phyloP scores from a whole-genome alignment of 106 monocot genomes.

The Allium sativum region DNA sequence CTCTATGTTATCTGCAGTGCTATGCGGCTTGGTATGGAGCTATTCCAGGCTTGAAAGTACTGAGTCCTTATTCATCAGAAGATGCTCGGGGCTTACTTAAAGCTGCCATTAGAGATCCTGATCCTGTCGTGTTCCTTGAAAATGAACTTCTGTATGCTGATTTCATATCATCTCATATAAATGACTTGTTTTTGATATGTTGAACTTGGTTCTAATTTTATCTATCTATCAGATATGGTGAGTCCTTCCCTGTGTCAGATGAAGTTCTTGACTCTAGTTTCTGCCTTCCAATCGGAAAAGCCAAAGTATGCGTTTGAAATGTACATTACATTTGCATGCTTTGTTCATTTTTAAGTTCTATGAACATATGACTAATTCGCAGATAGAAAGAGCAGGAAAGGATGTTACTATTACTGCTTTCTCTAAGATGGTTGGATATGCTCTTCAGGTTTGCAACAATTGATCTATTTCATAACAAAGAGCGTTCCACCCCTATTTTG shows the following conservation, averaged over 20 bases:
- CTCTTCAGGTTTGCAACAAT: slow-evolving; percentile 57
- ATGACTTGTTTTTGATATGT: background rate
- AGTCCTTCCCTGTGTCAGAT: slow-evolving; percentile 86
- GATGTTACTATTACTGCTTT: slow-evolving; percentile 82
- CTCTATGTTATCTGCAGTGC: slow-evolving; percentile 44
- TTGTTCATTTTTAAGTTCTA: slow-evolving; percentile 2
- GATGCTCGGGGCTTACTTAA: slow-evolving; percentile 94
- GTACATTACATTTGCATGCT: background rate
- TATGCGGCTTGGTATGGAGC: slow-evolving; percentile 91
- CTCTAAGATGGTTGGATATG: slow-evolving; percentile 96
- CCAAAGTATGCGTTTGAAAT: slow-evolving; percentile 42
- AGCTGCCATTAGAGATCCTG: slow-evolving; percentile 93
- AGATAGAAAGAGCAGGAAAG: slow-evolving; percentile 91
- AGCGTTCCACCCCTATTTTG: too few relatives aligned
- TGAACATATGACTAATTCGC: slow-evolving; percentile 1
- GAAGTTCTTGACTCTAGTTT: slow-evolving; percentile 96
- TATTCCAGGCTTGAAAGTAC: slow-evolving; percentile 84
- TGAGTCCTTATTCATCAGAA: slow-evolving; percentile 76
- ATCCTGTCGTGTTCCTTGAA: slow-evolving; percentile 95
- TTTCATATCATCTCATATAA: background rate
- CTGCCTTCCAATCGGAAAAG: slow-evolving; percentile 94
- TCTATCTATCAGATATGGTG: slow-evolving; percentile 63
- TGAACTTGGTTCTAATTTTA: slow-evolving; percentile 2
- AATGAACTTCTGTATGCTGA: slow-evolving; percentile 79
- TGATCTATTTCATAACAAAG: too few relatives aligned